Evolutionary conservation across 208 protist genomes (phyloP).

Genomic region (Trypanosoma avium): DNA sequence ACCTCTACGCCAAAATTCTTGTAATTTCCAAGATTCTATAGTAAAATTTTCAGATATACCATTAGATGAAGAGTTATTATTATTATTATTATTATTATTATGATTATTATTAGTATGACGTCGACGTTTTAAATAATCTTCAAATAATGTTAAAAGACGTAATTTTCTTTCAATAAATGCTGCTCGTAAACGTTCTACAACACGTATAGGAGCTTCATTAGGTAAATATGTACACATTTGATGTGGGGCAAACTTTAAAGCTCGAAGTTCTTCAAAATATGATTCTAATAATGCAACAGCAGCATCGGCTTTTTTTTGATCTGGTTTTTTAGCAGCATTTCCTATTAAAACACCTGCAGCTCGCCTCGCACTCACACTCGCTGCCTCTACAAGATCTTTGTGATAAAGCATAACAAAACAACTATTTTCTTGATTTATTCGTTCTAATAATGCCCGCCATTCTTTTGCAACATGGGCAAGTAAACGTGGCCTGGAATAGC

Average conservation of each 20-base stretch:
- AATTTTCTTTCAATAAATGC: conserved; percentile 34
- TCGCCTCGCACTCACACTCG: conserved; percentile 17
- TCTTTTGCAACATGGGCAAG: conserved; percentile 49
- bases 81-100: conserved; percentile 4
- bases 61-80: no score
- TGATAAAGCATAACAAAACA: conserved; percentile 62
- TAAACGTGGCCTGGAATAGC: conserved; percentile 43
- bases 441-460: conserved; percentile 58
- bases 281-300: conserved; percentile 39
- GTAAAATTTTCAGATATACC: no score
- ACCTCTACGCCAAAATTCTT: conserved; percentile 61
- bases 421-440: conserved; percentile 38
- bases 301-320: conserved; percentile 41
- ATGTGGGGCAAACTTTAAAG: conserved; percentile 51
- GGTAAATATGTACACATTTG: conserved; percentile 73
- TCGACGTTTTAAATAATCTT: conserved; percentile 28
- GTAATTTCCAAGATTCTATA: conserved; percentile 45
- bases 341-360: neutral
- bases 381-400: conserved; percentile 45
- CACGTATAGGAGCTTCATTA: conserved; percentile 54
- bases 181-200: conserved; percentile 62
- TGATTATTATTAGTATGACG: neutral
- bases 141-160: conserved; percentile 32
- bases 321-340: conserved; percentile 1
- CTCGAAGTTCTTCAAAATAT: conserved; percentile 72